Conservation (phyloP, 352 stramenopile species). For the Aphanomyces euteiches region DNA sequence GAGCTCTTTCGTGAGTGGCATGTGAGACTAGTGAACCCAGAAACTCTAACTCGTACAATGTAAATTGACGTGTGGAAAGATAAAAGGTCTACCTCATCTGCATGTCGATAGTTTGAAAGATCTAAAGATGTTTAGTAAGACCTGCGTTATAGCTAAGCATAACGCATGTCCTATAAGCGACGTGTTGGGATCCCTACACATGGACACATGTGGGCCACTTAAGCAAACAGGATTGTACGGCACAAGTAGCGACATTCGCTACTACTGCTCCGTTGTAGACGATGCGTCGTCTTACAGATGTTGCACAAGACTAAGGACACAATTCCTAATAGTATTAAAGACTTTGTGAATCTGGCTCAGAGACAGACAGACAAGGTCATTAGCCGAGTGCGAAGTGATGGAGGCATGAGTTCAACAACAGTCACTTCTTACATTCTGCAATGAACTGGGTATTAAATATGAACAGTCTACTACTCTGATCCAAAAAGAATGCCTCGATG, state of each 20-base stretch:
- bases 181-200: background rate
- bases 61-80: background rate
- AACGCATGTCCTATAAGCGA: background rate
- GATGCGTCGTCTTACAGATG: no score
- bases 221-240: background rate
- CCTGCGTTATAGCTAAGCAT: background rate
- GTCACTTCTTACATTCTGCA: background rate
- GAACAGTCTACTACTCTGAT: no score
- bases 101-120: background rate
- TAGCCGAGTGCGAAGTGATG: background rate
- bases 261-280: background rate
- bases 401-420: background rate
- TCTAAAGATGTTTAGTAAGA: background rate
- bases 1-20: no score
- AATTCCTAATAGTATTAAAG: background rate
- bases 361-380: background rate
- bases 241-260: background rate
- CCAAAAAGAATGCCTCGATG: no score
- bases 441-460: background rate
- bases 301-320: no score
- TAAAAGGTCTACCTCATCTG: background rate
- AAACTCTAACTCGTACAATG: background rate
- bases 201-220: background rate
- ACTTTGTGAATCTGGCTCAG: background rate
- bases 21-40: background rate